These are phyloP conservation scores for Corylus heterophylla DNA, from an alignment of 306 rosid species.

Conservation along the genomic window DNA sequence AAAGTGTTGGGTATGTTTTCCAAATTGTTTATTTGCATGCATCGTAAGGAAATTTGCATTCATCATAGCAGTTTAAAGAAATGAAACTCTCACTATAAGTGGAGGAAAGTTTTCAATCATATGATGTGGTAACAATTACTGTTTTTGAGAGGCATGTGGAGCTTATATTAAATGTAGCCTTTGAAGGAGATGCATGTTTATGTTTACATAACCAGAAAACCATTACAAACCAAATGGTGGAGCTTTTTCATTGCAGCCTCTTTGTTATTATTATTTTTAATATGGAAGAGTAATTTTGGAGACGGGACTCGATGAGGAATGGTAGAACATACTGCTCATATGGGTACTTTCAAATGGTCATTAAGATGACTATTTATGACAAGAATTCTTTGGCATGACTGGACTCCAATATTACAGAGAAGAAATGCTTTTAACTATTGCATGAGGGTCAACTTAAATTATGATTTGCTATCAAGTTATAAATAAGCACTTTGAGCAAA, in stretches of 20 bases:
- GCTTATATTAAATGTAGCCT: not conserved
- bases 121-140: not conserved
- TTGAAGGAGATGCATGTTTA: not conserved
- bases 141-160: not conserved
- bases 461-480: too few relatives aligned
- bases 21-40: not conserved
- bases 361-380: too few relatives aligned
- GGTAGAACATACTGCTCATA: too few relatives aligned
- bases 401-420: too few relatives aligned
- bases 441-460: too few relatives aligned
- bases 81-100: not conserved
- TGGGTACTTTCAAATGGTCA: too few relatives aligned
- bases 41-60: not conserved
- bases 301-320: too few relatives aligned
- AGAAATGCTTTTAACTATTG: too few relatives aligned
- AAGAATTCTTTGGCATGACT: too few relatives aligned
- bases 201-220: not conserved
- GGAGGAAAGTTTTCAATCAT: not conserved
- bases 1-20: not conserved
- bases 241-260: not conserved
- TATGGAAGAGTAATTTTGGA: too few relatives aligned
- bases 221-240: not conserved
- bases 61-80: not conserved
- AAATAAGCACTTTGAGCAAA: too few relatives aligned
- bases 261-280: too few relatives aligned